Conservation (phyloP, 1,284 basidiomycete species). For the Malassezia yamatoensis region DNA sequence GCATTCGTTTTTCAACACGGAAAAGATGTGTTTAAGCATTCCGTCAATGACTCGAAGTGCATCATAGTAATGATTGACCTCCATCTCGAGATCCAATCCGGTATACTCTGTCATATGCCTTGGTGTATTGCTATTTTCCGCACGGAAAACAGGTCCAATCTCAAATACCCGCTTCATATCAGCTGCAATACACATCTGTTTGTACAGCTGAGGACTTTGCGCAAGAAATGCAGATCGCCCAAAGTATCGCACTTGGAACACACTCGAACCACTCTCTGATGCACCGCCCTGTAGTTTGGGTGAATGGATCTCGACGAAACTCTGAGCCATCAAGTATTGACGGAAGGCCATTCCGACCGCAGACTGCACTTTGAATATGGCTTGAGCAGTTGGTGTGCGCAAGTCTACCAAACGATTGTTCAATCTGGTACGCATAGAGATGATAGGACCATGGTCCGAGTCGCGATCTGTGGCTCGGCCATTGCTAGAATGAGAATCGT, state of each 20-base stretch:
- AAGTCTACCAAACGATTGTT: conserved; percentile 40
- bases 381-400: conserved; percentile 36
- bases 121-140: conserved; percentile 43
- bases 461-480: conserved; percentile 14
- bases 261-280: conserved; percentile 38
- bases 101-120: conserved; percentile 45
- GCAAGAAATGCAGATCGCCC: conserved; percentile 39
- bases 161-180: conserved; percentile 43
- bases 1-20: conserved; percentile 23
- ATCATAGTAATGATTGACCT: conserved; percentile 41
- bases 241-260: conserved; percentile 44
- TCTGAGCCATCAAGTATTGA: conserved; percentile 26
- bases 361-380: conserved; percentile 40
- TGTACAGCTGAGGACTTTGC: conserved; percentile 41
- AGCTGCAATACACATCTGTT: conserved; percentile 43
- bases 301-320: conserved; percentile 41
- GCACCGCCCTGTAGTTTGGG: conserved; percentile 43
- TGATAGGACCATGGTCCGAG: conserved; percentile 17
- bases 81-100: conserved; percentile 44
- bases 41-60: conserved; percentile 37
- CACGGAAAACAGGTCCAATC: conserved; percentile 44
- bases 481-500: background rate
- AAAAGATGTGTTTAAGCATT: conserved; percentile 41
- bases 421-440: conserved; percentile 36
- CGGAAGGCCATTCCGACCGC: conserved; percentile 37